These are phyloP conservation scores for Orbilia quercus DNA, from an alignment of 2,329 filamentous ascomycete species.

Conservation along the genomic window DNA sequence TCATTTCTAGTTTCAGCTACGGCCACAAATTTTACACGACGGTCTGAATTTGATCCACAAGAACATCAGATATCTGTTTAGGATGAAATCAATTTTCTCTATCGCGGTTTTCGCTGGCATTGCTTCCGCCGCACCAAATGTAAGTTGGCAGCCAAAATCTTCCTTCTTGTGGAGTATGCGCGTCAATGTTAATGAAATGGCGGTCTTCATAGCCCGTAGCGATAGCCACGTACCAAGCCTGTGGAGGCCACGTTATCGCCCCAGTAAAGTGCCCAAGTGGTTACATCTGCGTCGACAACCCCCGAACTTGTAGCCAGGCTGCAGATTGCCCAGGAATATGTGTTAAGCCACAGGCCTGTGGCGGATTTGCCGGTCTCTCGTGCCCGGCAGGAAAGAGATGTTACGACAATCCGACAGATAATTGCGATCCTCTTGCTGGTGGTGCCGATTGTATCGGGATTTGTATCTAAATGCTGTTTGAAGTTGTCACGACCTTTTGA, in stretches of 20 bases:
- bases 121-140: slow-evolving; percentile 30
- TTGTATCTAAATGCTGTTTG: slow-evolving; percentile 63
- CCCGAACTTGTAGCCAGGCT: slow-evolving; percentile 38
- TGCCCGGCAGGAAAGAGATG: slow-evolving; percentile 63
- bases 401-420: slow-evolving; percentile 65
- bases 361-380: slow-evolving; percentile 63
- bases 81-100: slow-evolving; percentile 19
- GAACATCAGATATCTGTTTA: background rate
- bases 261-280: slow-evolving; percentile 30
- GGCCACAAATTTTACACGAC: too few species aligned
- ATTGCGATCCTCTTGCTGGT: slow-evolving; percentile 63
- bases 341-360: slow-evolving; percentile 60
- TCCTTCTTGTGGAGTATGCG: too few species aligned
- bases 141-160: too few species aligned
- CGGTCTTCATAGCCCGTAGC: background rate
- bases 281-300: slow-evolving; percentile 40
- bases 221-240: slow-evolving; percentile 21
- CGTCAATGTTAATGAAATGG: slow-evolving; percentile 15
- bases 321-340: slow-evolving; percentile 36
- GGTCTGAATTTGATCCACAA: too few species aligned
- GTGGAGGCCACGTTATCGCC: slow-evolving; percentile 36
- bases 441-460: slow-evolving; percentile 65
- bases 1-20: too few species aligned
- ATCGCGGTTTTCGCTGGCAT: slow-evolving; percentile 14
- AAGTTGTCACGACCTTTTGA: too few species aligned